Evolutionary conservation across 164 flowering plant species (phyloP).

Genomic region (Piper betle): DNA sequence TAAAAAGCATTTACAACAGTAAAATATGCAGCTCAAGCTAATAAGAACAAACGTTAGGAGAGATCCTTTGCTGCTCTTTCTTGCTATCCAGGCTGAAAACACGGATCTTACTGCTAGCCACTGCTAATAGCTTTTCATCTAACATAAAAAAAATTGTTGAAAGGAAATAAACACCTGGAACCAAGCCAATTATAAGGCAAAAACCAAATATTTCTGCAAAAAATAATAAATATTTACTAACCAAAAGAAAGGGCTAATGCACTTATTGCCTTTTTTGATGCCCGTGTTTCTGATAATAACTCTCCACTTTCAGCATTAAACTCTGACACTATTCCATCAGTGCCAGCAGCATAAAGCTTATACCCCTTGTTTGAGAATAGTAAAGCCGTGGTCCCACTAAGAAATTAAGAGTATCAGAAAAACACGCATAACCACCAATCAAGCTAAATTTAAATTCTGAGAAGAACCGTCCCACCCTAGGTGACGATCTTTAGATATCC

Average conservation of each 20-base stretch:
- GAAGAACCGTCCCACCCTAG: conserved; percentile 18
- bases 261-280: conserved; percentile 21
- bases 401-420: neutral
- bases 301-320: conserved; percentile 29
- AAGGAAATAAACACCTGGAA: neutral
- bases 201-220: neutral
- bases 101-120: conserved; percentile 17
- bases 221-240: conserved; percentile 5
- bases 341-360: conserved; percentile 15
- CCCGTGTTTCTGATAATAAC: conserved; percentile 15
- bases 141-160: conserved; percentile 3
- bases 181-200: neutral
- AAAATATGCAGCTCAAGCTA: neutral
- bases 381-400: conserved; percentile 22
- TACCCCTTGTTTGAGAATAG: conserved; percentile 23
- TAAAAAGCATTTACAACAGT: neutral
- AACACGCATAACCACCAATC: too few relatives aligned
- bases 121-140: conserved; percentile 27
- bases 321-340: conserved; percentile 23
- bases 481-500: conserved; percentile 15
- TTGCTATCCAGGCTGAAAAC: conserved; percentile 19
- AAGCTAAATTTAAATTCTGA: neutral
- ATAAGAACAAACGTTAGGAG: conserved; percentile 14
- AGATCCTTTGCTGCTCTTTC: conserved; percentile 17
- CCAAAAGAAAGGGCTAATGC: conserved; percentile 19